Conservation (phyloP, 331 rosid species). For the Acacia concinna region DNA sequence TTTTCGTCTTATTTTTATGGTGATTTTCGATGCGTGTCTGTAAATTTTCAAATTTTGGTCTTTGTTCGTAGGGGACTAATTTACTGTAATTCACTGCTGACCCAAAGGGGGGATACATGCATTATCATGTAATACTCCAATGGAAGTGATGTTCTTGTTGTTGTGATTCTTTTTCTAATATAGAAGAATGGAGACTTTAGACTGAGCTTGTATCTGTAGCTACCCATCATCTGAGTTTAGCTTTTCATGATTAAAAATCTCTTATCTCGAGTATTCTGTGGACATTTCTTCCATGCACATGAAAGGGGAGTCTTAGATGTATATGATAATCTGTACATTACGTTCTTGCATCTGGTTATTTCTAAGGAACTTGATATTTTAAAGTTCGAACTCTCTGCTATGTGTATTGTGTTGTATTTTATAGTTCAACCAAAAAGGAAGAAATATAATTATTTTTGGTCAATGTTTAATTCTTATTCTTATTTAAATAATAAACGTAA, state of each 20-base stretch:
- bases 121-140: not conserved
- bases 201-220: not conserved
- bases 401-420: not conserved
- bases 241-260: not conserved
- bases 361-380: not conserved
- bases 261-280: not conserved
- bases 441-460: not conserved
- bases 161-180: not conserved
- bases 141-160: not conserved
- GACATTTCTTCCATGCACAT: not conserved
- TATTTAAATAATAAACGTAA: not conserved
- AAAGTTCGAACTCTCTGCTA: not conserved
- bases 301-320: not conserved
- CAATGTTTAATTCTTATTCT: not conserved
- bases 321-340: not conserved
- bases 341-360: not conserved
- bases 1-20: not conserved
- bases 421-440: not conserved
- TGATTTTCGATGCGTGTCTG: not conserved
- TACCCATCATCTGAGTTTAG: not conserved
- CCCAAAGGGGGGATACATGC: not conserved
- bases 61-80: not conserved
- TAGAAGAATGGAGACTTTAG: not conserved
- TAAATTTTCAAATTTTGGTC: not conserved
- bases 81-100: not conserved